Conservation (phyloP, 768 basidiomycete genomes). For the Tricholoma saponaceum region DNA sequence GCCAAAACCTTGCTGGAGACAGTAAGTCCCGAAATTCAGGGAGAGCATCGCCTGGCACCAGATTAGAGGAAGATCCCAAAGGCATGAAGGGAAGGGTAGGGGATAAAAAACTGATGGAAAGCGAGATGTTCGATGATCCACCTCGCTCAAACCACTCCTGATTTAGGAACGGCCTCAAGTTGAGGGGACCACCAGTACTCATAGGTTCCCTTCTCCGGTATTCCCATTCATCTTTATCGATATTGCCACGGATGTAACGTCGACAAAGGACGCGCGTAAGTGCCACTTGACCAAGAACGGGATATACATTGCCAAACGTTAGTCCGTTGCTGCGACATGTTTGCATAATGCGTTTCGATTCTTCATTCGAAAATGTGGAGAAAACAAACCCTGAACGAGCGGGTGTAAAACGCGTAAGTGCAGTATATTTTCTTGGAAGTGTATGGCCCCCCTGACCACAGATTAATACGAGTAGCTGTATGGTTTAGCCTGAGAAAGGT, state of each 20-base stretch:
- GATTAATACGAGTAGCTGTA: background rate
- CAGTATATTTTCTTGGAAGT: slow-evolving; percentile 39
- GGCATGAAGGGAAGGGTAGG: slow-evolving; percentile 47
- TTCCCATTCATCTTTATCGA: slow-evolving; percentile 49
- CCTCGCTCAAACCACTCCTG: slow-evolving; percentile 40
- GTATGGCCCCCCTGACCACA: slow-evolving; percentile 52
- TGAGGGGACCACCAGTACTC: slow-evolving; percentile 45
- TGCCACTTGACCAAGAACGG: slow-evolving; percentile 49
- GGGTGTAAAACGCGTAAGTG: slow-evolving; percentile 28
- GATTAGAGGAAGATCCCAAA: slow-evolving; percentile 19
- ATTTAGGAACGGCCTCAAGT: slow-evolving; percentile 48
- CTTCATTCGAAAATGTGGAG: slow-evolving; percentile 22
- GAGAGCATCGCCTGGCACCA: slow-evolving; percentile 30
- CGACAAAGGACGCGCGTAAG: slow-evolving; percentile 47
- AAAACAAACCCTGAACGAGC: slow-evolving; percentile 27
- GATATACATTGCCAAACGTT: slow-evolving; percentile 49
- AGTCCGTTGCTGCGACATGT: slow-evolving; percentile 38
- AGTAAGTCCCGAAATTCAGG: slow-evolving; percentile 41
- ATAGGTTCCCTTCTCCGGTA: slow-evolving; percentile 46
- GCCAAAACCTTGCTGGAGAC: slow-evolving; percentile 41
- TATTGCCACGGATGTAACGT: slow-evolving; percentile 42
- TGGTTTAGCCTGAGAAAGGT: slow-evolving; percentile 6
- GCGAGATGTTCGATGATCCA: slow-evolving; percentile 38
- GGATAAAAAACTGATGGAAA: slow-evolving; percentile 39
- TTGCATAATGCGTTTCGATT: slow-evolving; percentile 27